A percentile compares a stretch with the other conserved stretches of the same genome.
Evolutionary conservation across 1,284 basidiomycete genomes (phyloP).

Genomic region (Boletus hoseneyae): DNA sequence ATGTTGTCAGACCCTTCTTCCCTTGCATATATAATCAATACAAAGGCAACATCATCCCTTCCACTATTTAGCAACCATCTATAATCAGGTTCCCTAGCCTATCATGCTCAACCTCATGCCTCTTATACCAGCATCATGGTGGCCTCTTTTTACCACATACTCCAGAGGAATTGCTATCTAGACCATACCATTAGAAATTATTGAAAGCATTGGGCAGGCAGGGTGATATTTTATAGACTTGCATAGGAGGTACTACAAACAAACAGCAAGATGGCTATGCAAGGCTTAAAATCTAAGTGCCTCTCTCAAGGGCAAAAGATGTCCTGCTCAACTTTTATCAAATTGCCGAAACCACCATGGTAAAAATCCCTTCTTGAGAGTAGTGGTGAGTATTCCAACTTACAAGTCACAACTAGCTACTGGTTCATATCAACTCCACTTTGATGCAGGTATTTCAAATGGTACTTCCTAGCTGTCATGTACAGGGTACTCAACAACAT

Average conservation of each 20-base stretch:
- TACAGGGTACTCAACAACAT: not conserved
- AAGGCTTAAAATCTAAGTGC: not conserved
- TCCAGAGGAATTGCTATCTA: not conserved
- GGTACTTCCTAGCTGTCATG: not conserved
- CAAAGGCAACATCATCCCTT: no score
- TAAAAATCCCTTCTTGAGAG: not conserved
- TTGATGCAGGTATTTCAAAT: not conserved
- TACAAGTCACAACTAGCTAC: not conserved
- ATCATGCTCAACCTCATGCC: no score
- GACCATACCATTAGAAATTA: not conserved
- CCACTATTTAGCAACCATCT: no score
- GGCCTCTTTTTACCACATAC: not conserved
- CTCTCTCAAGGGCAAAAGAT: not conserved
- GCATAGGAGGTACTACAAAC: not conserved
- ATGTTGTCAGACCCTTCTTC: no score
- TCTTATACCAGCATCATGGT: conserved; percentile 1
- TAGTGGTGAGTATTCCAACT: not conserved
- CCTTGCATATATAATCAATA: no score
- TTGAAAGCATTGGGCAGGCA: not conserved
- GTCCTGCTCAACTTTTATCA: not conserved
- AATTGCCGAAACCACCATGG: not conserved
- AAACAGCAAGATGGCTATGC: not conserved
- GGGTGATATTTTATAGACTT: not conserved
- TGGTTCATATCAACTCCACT: not conserved
- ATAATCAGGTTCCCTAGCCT: no score